phyloP scores from a whole-genome alignment of 768 basidiomycete species.

The Leccinum subtestaceum region DNA sequence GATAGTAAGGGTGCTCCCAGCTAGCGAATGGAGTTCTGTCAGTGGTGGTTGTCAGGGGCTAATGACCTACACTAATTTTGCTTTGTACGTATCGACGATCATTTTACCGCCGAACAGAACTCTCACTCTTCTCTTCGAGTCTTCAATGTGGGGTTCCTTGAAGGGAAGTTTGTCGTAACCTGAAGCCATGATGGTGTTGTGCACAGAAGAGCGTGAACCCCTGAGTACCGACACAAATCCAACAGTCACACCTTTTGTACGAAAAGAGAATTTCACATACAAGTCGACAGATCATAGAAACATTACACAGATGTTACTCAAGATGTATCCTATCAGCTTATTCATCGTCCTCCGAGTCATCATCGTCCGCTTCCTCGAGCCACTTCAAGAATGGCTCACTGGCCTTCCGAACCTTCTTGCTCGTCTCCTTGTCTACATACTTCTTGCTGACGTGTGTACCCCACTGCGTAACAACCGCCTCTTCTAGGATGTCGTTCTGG shows the following conservation, averaged over 20 bases:
- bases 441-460: constrained; percentile 96
- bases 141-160: constrained; percentile 46
- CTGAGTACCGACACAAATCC: neutral
- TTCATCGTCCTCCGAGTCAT: constrained; percentile 35
- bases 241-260: no score
- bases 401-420: constrained; percentile 94
- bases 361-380: constrained; percentile 87
- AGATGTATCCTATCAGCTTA: constrained; percentile 7
- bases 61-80: constrained; percentile 53
- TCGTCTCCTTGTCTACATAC: constrained; percentile 91
- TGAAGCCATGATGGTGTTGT: constrained; percentile 13
- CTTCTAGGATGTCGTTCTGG: constrained; percentile 88
- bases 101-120: constrained; percentile 50
- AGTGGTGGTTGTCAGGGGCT: constrained; percentile 1
- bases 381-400: constrained; percentile 96
- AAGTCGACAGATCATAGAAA: constrained; percentile 16
- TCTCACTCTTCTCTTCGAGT: constrained; percentile 48
- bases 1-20: constrained; percentile 56
- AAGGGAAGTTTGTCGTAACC: constrained; percentile 31
- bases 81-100: constrained; percentile 53
- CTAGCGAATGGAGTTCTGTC: constrained; percentile 29
- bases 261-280: neutral
- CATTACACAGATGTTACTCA: neutral
- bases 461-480: constrained; percentile 88
- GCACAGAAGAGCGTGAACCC: neutral